These are phyloP conservation scores for Tolypocladium ovalisporum DNA, from an alignment of 2,329 filamentous ascomycete species.

Conservation along the genomic window DNA sequence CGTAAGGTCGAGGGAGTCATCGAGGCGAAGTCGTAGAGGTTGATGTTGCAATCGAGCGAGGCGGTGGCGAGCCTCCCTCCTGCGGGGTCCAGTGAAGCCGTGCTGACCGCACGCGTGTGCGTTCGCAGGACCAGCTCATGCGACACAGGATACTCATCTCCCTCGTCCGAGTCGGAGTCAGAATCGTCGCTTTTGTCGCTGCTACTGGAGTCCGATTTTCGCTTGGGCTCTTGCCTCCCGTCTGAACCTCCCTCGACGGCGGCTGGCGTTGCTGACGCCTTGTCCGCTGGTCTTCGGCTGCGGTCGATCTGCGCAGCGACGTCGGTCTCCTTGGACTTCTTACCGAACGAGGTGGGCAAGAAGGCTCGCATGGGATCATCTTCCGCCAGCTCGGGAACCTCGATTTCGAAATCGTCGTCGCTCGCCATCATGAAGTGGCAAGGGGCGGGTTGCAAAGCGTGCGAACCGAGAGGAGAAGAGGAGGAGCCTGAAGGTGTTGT, in stretches of 20 bases:
- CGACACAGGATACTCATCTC: constrained; percentile 83
- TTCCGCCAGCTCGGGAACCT: constrained; percentile 39
- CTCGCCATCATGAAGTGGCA: constrained; percentile 38
- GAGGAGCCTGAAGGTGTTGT: constrained; percentile 4
- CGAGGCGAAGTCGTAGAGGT: constrained; percentile 88
- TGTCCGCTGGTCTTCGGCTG: constrained; percentile 47
- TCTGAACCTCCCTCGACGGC: constrained; percentile 5
- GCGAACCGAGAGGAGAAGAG: not conserved
- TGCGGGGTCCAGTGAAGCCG: constrained; percentile 71
- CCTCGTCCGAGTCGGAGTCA: constrained; percentile 55
- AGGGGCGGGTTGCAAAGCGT: constrained; percentile 3
- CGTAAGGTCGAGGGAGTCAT: constrained; percentile 93
- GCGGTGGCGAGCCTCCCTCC: constrained; percentile 81
- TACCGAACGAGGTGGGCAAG: constrained; percentile 76
- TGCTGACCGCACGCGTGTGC: constrained; percentile 79
- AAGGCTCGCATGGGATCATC: constrained; percentile 68
- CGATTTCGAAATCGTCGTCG: constrained; percentile 48
- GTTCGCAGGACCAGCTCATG: constrained; percentile 91
- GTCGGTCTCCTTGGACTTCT: constrained; percentile 62
- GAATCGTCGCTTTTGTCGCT: constrained; percentile 35
- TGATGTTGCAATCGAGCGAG: constrained; percentile 82
- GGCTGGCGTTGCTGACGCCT: constrained; percentile 1
- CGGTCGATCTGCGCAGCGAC: constrained; percentile 72
- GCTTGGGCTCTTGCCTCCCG: constrained; percentile 10
- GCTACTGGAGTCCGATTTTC: constrained; percentile 32